Percentiles rank a stretch among this genome's conserved stretches.
These are phyloP conservation scores for Cucurbita argyrosperma DNA, from an alignment of 306 rosid genomes.

Conservation along the genomic window DNA sequence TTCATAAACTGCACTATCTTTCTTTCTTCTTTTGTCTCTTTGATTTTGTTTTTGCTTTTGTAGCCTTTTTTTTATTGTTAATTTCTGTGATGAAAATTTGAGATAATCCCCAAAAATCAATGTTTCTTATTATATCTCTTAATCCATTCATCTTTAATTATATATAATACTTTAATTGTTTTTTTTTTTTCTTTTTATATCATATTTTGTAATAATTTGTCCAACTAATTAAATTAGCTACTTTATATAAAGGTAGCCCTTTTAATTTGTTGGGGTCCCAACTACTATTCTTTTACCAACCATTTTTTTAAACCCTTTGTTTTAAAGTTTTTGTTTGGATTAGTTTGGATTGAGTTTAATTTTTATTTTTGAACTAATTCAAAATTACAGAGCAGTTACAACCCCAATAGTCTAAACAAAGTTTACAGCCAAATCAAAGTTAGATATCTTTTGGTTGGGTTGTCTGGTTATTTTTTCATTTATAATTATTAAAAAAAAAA, in stretches of 20 bases:
- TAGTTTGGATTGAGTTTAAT: no score
- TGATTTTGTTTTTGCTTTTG: background rate
- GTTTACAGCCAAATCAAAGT: no score
- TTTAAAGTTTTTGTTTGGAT: background rate
- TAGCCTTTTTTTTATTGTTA: background rate
- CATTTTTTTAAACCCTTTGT: no score
- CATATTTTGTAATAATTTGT: background rate
- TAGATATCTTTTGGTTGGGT: no score
- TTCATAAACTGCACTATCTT: background rate
- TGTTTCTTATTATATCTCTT: background rate
- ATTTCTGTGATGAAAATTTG: background rate
- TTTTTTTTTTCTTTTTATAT: no score
- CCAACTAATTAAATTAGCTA: background rate
- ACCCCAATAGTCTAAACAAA: no score
- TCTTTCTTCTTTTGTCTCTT: background rate
- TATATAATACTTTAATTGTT: no score
- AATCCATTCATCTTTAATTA: no score
- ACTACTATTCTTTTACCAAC: background rate
- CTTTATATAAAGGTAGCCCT: background rate
- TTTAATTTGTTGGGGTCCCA: background rate
- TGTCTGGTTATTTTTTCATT: no score
- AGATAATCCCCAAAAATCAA: conserved; percentile 3
- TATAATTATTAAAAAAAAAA: no score
- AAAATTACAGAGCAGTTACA: no score
- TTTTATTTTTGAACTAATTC: no score